Conservation (phyloP, 306 rosid genomes). For the Quercus ilex region DNA sequence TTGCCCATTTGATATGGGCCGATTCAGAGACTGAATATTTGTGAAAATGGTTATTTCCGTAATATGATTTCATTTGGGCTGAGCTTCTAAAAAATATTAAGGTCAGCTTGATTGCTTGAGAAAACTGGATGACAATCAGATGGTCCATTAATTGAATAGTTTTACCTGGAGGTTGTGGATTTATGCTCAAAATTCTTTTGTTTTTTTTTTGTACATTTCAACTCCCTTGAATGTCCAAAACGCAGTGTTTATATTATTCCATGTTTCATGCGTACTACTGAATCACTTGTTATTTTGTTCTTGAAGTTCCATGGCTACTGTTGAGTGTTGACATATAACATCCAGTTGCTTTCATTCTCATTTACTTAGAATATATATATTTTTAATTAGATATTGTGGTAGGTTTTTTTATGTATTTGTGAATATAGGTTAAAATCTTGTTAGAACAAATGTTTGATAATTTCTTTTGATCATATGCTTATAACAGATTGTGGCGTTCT, state of each 20-base stretch:
- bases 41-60: neutral
- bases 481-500: constrained; percentile 86
- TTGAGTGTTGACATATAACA: neutral
- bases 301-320: constrained; percentile 13
- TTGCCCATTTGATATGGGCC: neutral
- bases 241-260: neutral
- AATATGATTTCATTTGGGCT: neutral
- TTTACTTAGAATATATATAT: neutral
- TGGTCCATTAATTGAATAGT: neutral
- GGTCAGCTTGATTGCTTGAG: neutral
- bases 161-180: neutral
- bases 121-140: neutral
- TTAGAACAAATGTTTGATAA: constrained; percentile 23
- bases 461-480: constrained; percentile 24
- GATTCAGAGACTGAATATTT: neutral
- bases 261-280: neutral
- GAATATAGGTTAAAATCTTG: neutral
- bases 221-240: neutral
- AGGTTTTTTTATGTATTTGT: neutral
- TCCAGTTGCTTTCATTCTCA: neutral
- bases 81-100: neutral
- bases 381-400: constrained; percentile 20
- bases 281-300: neutral
- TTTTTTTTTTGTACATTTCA: neutral
- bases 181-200: neutral